A percentile compares a stretch with the other conserved stretches of the same genome.
phyloP scores from a whole-genome alignment of 1,284 basidiomycete species.

The Tilletia setariae region DNA sequence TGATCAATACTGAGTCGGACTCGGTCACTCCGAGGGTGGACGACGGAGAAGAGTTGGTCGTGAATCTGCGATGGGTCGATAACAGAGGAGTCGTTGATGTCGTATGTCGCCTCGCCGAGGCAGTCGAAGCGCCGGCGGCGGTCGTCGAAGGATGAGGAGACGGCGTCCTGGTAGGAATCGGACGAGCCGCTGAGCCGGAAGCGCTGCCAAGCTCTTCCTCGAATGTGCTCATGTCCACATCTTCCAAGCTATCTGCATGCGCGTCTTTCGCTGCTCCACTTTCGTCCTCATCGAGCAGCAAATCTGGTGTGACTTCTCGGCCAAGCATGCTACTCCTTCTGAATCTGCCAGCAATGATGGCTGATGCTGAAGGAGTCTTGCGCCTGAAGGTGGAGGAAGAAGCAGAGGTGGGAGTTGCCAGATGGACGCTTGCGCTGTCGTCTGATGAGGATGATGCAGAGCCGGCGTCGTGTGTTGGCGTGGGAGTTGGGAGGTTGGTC shows the following conservation, averaged over 20 bases:
- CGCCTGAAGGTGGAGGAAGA: not conserved
- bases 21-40: not conserved
- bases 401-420: not conserved
- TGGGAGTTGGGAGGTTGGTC: not conserved
- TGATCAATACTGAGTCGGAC: not conserved
- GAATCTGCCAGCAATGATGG: constrained; percentile 20
- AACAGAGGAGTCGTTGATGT: too few species aligned
- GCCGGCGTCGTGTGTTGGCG: not conserved
- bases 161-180: not conserved
- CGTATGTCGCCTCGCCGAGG: too few species aligned
- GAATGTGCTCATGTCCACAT: constrained; percentile 22
- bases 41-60: not conserved
- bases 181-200: not conserved
- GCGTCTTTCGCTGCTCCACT: not conserved
- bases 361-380: not conserved
- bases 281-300: constrained; percentile 23
- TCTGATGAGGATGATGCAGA: not conserved
- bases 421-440: not conserved
- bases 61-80: too few species aligned
- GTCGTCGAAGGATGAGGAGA: not conserved
- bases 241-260: constrained; percentile 24
- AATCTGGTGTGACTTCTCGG: constrained; percentile 34
- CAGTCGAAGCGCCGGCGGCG: too few species aligned
- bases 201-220: not conserved
- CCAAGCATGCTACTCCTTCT: constrained; percentile 40